Base-by-base conservation (phyloP, 495 filamentous ascomycete species). In the Xylaria bambusicola region DNA sequence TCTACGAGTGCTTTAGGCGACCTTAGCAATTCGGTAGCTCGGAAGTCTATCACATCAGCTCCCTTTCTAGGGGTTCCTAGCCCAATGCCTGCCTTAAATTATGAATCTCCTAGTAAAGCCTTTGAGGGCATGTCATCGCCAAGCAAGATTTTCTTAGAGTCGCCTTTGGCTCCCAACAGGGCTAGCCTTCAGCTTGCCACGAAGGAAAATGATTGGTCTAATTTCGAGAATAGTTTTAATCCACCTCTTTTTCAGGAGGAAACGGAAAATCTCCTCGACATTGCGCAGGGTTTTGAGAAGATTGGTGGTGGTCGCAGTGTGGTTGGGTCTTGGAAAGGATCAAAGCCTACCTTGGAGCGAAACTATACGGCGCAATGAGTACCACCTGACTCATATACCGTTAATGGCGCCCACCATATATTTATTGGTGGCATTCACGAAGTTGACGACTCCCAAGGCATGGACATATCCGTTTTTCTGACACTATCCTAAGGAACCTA, bases 201-300 rank as follows among this genome's bases (percentile, higher is more conserved):
- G 48, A 80, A 74, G 26, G 76, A 87, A 52, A 70, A 66, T 5
- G 71, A 69, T 13, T 84, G 62, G 71, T 64, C 68, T 69, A 74
- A 63, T n/a, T 60, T 78, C 21, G 83, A 86, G 27, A 84, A 81
- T 29, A 79, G 82, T 44, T 83, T 80, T 62, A 73, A 76, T 7
- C 62, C 77, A 6, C 62, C 77, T 6, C 77, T 81, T 60, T 71
- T 84, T 23, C 75, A 77, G 6, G 80, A 91, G 41, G 84, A 85
- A 49, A 68, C 78, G 3, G 77, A 77, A 31, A 88, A 90, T 51
- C 81, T 84, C 31, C 80, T 95, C 45, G 92, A 97, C 72, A 86
- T 98, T 55, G 80, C 93, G 52, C 88, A 92, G 69, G 92, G 91
- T 6, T 96, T 97, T 66, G 87, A 91, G 71, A 92, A 91, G 72